Conservation (phyloP, 352 stramenopile species). For the Globisporangium iwayamae region DNA sequence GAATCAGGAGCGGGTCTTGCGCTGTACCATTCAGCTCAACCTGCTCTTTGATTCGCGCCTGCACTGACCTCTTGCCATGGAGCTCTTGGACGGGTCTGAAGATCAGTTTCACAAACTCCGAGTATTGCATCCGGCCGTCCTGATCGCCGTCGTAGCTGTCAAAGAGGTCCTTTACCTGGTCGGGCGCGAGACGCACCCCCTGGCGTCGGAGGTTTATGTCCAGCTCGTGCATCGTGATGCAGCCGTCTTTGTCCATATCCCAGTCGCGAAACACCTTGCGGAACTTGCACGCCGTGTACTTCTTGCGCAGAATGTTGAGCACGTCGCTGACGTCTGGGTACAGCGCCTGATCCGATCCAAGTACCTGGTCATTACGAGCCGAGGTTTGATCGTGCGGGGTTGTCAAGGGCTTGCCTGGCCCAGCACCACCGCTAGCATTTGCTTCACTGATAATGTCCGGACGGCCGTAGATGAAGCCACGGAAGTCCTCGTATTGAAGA, state of each 20-base stretch:
- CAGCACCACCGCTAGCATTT: neutral
- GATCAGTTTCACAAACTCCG: conserved; percentile 47
- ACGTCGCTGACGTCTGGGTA: conserved; percentile 35
- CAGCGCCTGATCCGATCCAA: conserved; percentile 6
- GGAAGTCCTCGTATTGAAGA: conserved; percentile 51
- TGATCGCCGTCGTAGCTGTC: conserved; percentile 34
- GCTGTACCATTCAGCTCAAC: conserved; percentile 6
- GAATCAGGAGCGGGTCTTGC: conserved; percentile 32
- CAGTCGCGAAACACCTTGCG: conserved; percentile 56
- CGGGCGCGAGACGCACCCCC: conserved; percentile 28
- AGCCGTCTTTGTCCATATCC: conserved; percentile 54
- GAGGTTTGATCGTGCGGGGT: neutral
- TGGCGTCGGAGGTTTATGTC: conserved; percentile 41
- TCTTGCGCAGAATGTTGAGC: conserved; percentile 39
- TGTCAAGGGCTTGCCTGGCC: neutral
- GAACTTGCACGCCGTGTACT: conserved; percentile 39
- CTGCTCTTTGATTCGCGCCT: conserved; percentile 7
- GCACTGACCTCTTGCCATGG: conserved; percentile 10
- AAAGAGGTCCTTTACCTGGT: conserved; percentile 42
- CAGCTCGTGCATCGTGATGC: conserved; percentile 40
- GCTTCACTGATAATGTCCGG: neutral
- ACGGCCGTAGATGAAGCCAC: conserved; percentile 26
- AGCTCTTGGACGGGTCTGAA: conserved; percentile 26
- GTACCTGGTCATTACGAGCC: neutral
- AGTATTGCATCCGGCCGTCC: conserved; percentile 38